Evolutionary conservation across 1,284 basidiomycete genomes (phyloP).

Genomic region (Ganoderma boninense): DNA sequence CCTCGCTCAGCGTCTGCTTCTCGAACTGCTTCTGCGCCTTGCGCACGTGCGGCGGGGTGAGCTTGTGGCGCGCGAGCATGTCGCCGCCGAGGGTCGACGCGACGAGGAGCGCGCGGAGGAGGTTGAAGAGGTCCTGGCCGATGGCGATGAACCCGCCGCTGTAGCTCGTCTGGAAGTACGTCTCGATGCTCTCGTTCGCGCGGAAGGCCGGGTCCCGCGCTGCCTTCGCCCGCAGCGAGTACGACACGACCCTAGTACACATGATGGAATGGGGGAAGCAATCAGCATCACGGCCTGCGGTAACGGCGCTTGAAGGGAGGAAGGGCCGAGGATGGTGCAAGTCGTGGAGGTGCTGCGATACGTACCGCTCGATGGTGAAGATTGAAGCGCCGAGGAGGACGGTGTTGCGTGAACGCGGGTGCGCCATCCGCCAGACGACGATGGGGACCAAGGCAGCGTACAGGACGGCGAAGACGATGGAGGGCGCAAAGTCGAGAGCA

Average conservation of each 20-base stretch:
- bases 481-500: background rate
- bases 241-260: constrained; percentile 32
- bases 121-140: constrained; percentile 36
- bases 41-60: background rate
- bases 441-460: constrained; percentile 30
- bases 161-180: constrained; percentile 44
- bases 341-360: background rate
- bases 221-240: constrained; percentile 42
- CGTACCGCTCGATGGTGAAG: constrained; percentile 33
- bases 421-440: constrained; percentile 24
- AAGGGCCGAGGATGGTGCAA: no score
- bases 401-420: constrained; percentile 23
- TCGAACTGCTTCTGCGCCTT: background rate
- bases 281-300: no score
- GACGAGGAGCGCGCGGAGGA: constrained; percentile 43
- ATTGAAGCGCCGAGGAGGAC: constrained; percentile 25
- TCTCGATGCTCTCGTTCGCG: constrained; percentile 35
- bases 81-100: constrained; percentile 34
- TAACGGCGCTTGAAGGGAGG: no score
- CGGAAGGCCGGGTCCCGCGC: constrained; percentile 34
- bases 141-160: constrained; percentile 42
- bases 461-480: constrained; percentile 21
- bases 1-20: background rate
- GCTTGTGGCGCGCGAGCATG: constrained; percentile 9
- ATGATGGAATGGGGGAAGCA: background rate